Evolutionary conservation across 345 rosid genomes (phyloP).

Genomic region (Raphanus sativus): DNA sequence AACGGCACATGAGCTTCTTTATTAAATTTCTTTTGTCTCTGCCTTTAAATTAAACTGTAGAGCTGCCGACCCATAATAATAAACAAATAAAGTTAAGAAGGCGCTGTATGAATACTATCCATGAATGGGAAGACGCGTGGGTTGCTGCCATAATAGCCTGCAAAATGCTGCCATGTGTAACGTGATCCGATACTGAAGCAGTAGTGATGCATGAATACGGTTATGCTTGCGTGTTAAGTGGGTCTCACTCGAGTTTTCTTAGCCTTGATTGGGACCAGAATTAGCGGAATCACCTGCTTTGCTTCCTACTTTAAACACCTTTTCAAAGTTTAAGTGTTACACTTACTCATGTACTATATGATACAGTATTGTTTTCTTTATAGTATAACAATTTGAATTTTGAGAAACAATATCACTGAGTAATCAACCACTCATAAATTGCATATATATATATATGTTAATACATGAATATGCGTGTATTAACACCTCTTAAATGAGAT

Average conservation of each 20-base stretch:
- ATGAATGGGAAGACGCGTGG: constrained; percentile 32
- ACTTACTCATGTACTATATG: not conserved
- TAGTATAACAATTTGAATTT: not conserved
- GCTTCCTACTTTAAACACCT: constrained; percentile 7
- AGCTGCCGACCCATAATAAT: constrained; percentile 3
- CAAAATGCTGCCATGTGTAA: constrained; percentile 14
- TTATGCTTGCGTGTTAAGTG: constrained; percentile 26
- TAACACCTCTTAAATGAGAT: constrained; percentile 15
- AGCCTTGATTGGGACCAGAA: constrained; percentile 5
- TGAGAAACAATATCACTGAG: not conserved
- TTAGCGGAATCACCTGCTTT: constrained; percentile 36
- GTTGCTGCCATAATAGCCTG: not conserved
- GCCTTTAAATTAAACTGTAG: not conserved
- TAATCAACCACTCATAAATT: not conserved
- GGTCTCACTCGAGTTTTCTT: constrained; percentile 13
- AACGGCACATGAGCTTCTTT: constrained; percentile 33
- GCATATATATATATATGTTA: not conserved
- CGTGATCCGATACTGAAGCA: constrained; percentile 25
- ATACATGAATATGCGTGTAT: constrained; percentile 13
- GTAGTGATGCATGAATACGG: constrained; percentile 23
- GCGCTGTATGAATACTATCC: constrained; percentile 4
- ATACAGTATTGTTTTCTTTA: not conserved
- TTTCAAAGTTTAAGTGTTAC: not conserved
- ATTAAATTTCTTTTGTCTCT: not conserved
- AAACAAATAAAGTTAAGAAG: constrained; percentile 2